These are phyloP conservation scores for Flammula alnicola DNA, from an alignment of 1,284 basidiomycete genomes.

Conservation along the genomic window DNA sequence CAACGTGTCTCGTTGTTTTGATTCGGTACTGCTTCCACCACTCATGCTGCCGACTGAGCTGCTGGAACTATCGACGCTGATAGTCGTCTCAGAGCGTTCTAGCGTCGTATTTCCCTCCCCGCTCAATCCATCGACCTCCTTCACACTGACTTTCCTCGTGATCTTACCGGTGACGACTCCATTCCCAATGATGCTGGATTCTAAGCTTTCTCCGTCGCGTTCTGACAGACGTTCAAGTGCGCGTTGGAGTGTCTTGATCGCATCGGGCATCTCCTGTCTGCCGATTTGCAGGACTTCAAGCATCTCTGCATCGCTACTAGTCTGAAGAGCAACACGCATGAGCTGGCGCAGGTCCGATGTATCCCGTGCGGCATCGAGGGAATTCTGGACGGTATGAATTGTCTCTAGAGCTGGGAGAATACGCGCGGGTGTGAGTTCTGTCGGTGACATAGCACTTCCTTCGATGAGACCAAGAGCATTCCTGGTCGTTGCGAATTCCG, in stretches of 20 bases:
- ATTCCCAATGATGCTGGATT: slow-evolving; percentile 13
- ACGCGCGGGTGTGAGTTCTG: slow-evolving; percentile 10
- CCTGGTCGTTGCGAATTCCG: slow-evolving; percentile 20
- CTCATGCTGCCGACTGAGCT: slow-evolving; percentile 43
- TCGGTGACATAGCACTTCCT: slow-evolving; percentile 18
- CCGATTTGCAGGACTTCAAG: slow-evolving; percentile 65
- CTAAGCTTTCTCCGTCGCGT: slow-evolving; percentile 27
- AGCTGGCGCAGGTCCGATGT: slow-evolving; percentile 59
- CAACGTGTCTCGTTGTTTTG: slow-evolving; percentile 51
- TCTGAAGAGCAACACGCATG: slow-evolving; percentile 60
- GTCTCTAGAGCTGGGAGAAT: slow-evolving; percentile 36
- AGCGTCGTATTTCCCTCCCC: not conserved
- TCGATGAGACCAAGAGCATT: slow-evolving; percentile 30
- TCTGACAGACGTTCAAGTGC: slow-evolving; percentile 60
- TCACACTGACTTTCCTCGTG: slow-evolving; percentile 28
- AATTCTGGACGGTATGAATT: slow-evolving; percentile 54
- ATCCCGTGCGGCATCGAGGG: slow-evolving; percentile 57
- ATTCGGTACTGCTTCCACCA: slow-evolving; percentile 19
- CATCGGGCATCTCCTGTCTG: slow-evolving; percentile 74
- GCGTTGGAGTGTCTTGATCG: slow-evolving; percentile 78
- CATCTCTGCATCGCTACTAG: slow-evolving; percentile 67
- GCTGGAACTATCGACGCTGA: slow-evolving; percentile 45
- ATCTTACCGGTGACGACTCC: slow-evolving; percentile 21
- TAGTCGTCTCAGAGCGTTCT: slow-evolving; percentile 29
- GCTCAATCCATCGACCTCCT: slow-evolving; percentile 11